Conservation (phyloP, 352 stramenopile genomes). For the Globisporangium viniferum region DNA sequence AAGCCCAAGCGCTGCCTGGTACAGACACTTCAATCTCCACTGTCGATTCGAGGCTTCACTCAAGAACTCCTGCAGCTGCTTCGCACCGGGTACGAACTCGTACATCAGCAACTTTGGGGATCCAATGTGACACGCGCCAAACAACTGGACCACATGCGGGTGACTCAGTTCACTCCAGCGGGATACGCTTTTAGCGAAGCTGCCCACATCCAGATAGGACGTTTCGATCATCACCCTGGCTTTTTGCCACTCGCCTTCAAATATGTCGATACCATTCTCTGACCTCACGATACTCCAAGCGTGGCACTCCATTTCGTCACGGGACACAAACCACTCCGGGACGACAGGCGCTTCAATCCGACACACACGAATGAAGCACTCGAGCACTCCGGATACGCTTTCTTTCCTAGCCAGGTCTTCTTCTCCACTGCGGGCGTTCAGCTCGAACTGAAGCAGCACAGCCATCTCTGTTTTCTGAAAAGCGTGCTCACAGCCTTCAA, state of each 20-base stretch:
- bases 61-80: background rate
- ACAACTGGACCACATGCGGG: background rate
- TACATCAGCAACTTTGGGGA: background rate
- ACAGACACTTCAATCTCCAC: slow-evolving; percentile 13
- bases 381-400: background rate
- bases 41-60: background rate
- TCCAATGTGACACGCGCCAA: slow-evolving; percentile 5
- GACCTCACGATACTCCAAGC: background rate
- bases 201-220: background rate
- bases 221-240: background rate
- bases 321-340: background rate
- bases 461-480: too few species aligned
- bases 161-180: slow-evolving; percentile 5
- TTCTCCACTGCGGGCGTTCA: background rate
- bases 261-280: background rate
- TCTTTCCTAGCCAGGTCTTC: background rate
- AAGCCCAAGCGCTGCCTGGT: slow-evolving; percentile 21
- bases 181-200: background rate
- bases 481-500: too few species aligned
- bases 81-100: background rate
- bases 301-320: background rate
- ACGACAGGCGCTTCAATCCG: background rate
- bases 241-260: background rate
- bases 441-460: background rate
- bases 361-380: background rate